Evolutionary conservation across 306 rosid species (phyloP), one percentile per base, ranked within the genome.

Genomic region (Casuarina cunninghamiana): DNA sequence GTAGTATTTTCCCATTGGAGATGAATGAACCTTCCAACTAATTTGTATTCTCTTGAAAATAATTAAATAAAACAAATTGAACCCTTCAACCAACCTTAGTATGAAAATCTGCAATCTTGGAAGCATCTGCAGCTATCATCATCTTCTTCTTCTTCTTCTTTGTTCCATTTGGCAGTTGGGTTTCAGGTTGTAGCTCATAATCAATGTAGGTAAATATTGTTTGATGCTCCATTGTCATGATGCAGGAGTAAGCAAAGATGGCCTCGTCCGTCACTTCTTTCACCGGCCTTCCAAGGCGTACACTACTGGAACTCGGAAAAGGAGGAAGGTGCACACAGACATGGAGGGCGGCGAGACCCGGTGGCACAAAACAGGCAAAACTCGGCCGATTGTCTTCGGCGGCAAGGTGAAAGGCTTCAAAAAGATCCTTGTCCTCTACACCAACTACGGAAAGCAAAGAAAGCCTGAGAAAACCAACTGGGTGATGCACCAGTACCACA

Each of bases 401-500:
- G 65, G 80, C 7, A 84, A 80, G 65, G 67, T 87, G 37, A 89
- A 81, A 83, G 96, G 96, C 1, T 91, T 80, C 84, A 91, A 91
- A 75, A 91, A 91, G 75, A 91, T 91, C 46, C 90, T 91, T 6
- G 93, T 91, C 2, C 93, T 91, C 1, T 89, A 91, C 91, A 89
- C 91, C 2, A 91, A 91, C 83, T 87, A 91, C 67, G 93, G 93
- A 35, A 91, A 88, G 73, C 90, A 88, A 76, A 90, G 85, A 53
- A 90, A 90, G 84, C 88, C 94, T 0, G 94, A 90, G 88, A 90
- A 90, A 60, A 90, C 96, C 17, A 88, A 85, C 17, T 90, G 96
- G 96, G 92, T 90, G 0, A 88, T 90, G 93, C 94, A 87, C 63
- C 94, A 87, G 7, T 90, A 86, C 80, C 94, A 90, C 78, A 81